These are phyloP conservation scores for Plasmodium blacklocki DNA, from an alignment of 169 alveolate species.

Conservation along the genomic window DNA sequence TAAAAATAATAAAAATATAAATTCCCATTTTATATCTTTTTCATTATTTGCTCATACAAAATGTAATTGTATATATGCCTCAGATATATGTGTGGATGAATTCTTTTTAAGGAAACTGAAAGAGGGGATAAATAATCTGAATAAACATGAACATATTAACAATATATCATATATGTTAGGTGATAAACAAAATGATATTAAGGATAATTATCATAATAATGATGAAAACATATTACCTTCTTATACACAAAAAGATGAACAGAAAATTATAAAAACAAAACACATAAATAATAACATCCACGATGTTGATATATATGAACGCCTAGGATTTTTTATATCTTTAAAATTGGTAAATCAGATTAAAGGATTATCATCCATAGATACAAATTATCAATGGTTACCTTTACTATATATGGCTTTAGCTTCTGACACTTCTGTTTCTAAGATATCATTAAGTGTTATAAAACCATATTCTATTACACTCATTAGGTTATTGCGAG, in stretches of 20 bases:
- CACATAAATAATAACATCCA: background rate
- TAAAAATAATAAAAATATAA: slow-evolving; percentile 6
- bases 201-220: background rate
- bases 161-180: background rate
- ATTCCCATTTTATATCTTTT: slow-evolving; percentile 43
- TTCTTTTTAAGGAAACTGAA: slow-evolving; percentile 15
- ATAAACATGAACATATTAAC: background rate
- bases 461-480: slow-evolving; percentile 68
- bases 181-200: background rate
- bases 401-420: slow-evolving; percentile 72
- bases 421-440: slow-evolving; percentile 62
- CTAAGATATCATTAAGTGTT: slow-evolving; percentile 38
- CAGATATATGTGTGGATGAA: slow-evolving; percentile 55
- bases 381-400: slow-evolving; percentile 74
- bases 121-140: background rate
- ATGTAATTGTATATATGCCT: slow-evolving; percentile 42
- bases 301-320: slow-evolving; percentile 67
- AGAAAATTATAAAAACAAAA: background rate
- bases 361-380: slow-evolving; percentile 70
- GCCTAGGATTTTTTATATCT: slow-evolving; percentile 73
- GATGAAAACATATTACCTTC: background rate
- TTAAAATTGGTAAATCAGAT: slow-evolving; percentile 61
- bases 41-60: slow-evolving; percentile 75
- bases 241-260: background rate
- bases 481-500: slow-evolving; percentile 57